phyloP scores from a whole-genome alignment of 2,329 filamentous ascomycete species.

The Claviceps sp. region DNA sequence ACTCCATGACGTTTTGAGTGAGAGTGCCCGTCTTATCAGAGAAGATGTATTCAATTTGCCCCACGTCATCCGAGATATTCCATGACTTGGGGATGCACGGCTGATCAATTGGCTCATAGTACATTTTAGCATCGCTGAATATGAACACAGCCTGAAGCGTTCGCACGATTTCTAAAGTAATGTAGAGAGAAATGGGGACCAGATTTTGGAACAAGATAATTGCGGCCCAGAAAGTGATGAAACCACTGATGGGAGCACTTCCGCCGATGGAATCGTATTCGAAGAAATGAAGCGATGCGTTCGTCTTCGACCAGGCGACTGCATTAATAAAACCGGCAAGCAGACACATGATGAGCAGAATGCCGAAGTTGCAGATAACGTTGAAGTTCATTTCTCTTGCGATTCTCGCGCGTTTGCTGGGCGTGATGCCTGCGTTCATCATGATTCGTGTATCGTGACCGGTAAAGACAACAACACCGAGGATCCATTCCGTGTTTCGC shows the following conservation, averaged over 20 bases:
- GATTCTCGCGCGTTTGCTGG: slow-evolving; percentile 83
- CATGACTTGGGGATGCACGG: slow-evolving; percentile 95
- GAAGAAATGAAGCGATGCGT: slow-evolving; percentile 68
- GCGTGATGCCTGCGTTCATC: slow-evolving; percentile 93
- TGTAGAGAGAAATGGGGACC: slow-evolving; percentile 96
- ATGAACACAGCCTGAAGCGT: slow-evolving; percentile 93
- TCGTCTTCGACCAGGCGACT: slow-evolving; percentile 59
- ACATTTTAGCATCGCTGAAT: slow-evolving; percentile 92
- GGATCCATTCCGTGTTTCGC: slow-evolving; percentile 89
- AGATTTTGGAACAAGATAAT: slow-evolving; percentile 96
- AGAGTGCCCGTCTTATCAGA: slow-evolving; percentile 95
- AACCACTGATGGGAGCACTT: slow-evolving; percentile 64
- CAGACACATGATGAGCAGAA: slow-evolving; percentile 82
- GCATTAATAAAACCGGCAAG: slow-evolving; percentile 77
- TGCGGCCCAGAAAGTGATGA: slow-evolving; percentile 93
- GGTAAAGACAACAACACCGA: slow-evolving; percentile 88
- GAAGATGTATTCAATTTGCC: slow-evolving; percentile 98
- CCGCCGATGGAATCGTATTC: slow-evolving; percentile 75
- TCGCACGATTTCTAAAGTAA: slow-evolving; percentile 89
- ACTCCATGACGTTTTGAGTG: slow-evolving; percentile 98
- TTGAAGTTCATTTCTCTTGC: slow-evolving; percentile 93
- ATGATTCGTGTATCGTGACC: slow-evolving; percentile 97
- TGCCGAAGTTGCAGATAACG: slow-evolving; percentile 88
- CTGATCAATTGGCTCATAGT: slow-evolving; percentile 87
- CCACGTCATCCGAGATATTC: slow-evolving; percentile 97